Base-by-base conservation (phyloP, 2,329 filamentous ascomycete genomes). In the Akanthomyces uredinophilus region DNA sequence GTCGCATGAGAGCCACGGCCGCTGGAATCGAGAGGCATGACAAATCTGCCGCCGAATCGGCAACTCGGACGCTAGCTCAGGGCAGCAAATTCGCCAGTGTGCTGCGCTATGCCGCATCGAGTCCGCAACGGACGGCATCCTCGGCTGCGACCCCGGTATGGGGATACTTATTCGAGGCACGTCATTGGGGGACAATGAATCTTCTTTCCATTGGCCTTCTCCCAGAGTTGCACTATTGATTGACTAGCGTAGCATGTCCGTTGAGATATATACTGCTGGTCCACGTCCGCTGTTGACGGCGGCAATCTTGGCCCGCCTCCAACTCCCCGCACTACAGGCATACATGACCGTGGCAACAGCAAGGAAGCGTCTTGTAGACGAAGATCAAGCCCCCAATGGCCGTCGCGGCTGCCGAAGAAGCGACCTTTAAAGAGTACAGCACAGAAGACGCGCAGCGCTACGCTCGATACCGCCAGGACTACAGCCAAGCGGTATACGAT, bases 401-500 rank as follows among this genome's bases (percentile, higher is more conserved):
- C 22, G 32, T 35, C 3, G 22, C 22, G 22, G 18, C 14, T n/a
- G 16, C 14, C 22, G 14, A 20, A n/a, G 52, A 44, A 22, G 22
- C 24, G 1, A 58, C 43, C 5, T 58, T 58, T 39, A 16, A 22
- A 41, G 24, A 37, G 20, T 58, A 58, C 22, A 13, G 22, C 66
- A 66, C 32, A 65, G 68, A 75, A 3, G 75, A 83, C 64, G 80
- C 77, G 29, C 65, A 73, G 4, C 64, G 66, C 4, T 85, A 85
- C 65, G 77, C 80, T 20, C 63, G 72, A 20, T 60, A 66, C 55
- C 78, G 82, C 3, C 68, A 61, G 1, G 68, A 73, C 53, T 86
- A 85, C 67, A 71, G 77, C 50, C 66, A 72, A 0, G 67, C 66
- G 6, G 70, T 86, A n/a, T 84, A 83, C 71, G 64, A 79, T 3